Base-by-base conservation (phyloP, 225 moss, liverwort and hornwort genomes). In the Marchantia paleacea region DNA sequence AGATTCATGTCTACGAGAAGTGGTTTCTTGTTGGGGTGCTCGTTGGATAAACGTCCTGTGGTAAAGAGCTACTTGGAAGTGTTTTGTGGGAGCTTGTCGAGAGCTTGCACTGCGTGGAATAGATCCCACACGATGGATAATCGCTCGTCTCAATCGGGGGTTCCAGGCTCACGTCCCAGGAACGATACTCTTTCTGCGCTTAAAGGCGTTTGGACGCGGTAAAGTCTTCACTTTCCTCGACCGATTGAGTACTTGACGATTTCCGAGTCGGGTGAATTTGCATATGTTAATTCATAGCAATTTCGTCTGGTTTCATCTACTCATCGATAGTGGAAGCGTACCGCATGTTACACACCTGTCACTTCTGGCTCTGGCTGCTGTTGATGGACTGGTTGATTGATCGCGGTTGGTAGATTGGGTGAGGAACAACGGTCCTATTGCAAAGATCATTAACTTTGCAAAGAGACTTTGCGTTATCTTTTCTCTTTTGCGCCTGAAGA, bases 201-300 rank as follows among this genome's bases (percentile, higher is more conserved):
- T 19, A 81, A 81, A 28, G 75, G 55, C 22, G 69, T 78, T 61
- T 86, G 86, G 86, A 81, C 75, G 79, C 78, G 71, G 86, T 84
- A 79, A 63, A 78, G 12, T 14, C 12, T 10, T 31, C 47, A 67
- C 75, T 12, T 53, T 29, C 29, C 49, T 54, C 15, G 7, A 13
- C 50, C 19, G 22, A 25, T 65, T 39, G 39, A 39, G 39, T 39
- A 2, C 39, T 39, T 39, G 39, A 39, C 39, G 39, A 39, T 5
- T 39, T 39, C 5, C 39, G 2, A 2, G 39, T 39, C 39, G 39
- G 39, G 39, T 39, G 39, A 39, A 39, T 39, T 2, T 39, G 39
- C 3, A 39, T 2, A 2, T 39, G 39, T 39, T 39, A 39, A 39
- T 39, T 39, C 39, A 5, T n/a, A 39, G 39, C 39, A 39, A 39